Percentiles rank a stretch among this genome's conserved stretches.
Conservation (phyloP, 2,329 filamentous ascomycete genomes). For the Aschersonia sp. region DNA sequence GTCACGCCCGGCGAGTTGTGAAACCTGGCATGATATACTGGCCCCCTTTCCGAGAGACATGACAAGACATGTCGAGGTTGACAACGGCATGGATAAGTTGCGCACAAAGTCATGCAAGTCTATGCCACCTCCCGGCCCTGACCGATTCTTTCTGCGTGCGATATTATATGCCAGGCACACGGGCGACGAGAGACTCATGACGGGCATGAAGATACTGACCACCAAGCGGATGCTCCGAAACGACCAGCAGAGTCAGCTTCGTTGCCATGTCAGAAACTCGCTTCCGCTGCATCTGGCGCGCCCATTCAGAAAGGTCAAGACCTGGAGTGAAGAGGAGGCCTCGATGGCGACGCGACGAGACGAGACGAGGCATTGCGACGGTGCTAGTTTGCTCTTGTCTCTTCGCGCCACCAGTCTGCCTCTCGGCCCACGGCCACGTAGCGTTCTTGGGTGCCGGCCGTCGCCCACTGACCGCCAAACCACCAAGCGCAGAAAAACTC, state of each 20-base stretch:
- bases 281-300: neutral
- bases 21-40: no score
- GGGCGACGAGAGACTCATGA: neutral
- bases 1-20: neutral
- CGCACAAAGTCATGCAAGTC: neutral
- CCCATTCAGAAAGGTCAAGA: neutral
- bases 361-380: neutral
- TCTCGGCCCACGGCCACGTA: neutral
- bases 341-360: neutral
- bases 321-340: neutral
- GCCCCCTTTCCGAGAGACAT: neutral
- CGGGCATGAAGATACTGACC: neutral
- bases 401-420: neutral
- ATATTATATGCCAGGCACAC: neutral
- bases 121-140: neutral
- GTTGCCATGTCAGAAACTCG: neutral
- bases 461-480: neutral
- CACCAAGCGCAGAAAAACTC: neutral
- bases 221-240: neutral
- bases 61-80: neutral
- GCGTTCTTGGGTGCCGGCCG: no score
- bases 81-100: neutral
- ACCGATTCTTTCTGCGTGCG: neutral
- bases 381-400: neutral
- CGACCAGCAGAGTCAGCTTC: neutral